Evolutionary conservation across 768 basidiomycete species (phyloP).

Genomic region (Lactifluus pinguis): DNA sequence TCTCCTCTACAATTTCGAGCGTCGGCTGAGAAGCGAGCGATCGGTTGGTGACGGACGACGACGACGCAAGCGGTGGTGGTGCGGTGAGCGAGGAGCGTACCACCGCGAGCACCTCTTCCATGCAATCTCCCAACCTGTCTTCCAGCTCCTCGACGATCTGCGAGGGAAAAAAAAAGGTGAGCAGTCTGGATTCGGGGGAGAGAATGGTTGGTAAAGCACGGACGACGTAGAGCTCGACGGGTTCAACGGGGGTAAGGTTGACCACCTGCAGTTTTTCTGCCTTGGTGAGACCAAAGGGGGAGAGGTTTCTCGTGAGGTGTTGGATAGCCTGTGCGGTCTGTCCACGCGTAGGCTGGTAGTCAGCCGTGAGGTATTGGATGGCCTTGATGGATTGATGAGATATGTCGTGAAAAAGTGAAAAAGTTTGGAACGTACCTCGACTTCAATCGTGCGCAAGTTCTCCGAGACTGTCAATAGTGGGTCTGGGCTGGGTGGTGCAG

Average conservation of each 20-base stretch:
- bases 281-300: conserved; percentile 69
- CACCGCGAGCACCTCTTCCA: conserved; percentile 53
- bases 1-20: conserved; percentile 10
- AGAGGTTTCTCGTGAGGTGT: conserved; percentile 56
- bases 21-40: not conserved
- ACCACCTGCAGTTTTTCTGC: conserved; percentile 87
- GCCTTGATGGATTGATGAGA: conserved; percentile 39
- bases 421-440: conserved; percentile 46
- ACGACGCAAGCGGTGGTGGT: not conserved
- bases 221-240: conserved; percentile 86
- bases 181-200: not conserved
- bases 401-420: not conserved
- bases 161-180: not conserved
- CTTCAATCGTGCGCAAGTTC: conserved; percentile 77
- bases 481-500: conserved; percentile 23
- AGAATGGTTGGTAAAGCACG: conserved; percentile 25
- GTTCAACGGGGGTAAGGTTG: conserved; percentile 76
- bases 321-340: conserved; percentile 62
- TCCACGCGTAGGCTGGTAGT: conserved; percentile 54
- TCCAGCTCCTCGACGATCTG: conserved; percentile 92
- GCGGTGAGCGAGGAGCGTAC: conserved; percentile 40
- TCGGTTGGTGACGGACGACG: not conserved
- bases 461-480: conserved; percentile 54
- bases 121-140: conserved; percentile 62
- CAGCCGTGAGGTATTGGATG: conserved; percentile 72